Evolutionary conservation across 164 flowering plant species (phyloP).

Genomic region (Liriodendron chinense): DNA sequence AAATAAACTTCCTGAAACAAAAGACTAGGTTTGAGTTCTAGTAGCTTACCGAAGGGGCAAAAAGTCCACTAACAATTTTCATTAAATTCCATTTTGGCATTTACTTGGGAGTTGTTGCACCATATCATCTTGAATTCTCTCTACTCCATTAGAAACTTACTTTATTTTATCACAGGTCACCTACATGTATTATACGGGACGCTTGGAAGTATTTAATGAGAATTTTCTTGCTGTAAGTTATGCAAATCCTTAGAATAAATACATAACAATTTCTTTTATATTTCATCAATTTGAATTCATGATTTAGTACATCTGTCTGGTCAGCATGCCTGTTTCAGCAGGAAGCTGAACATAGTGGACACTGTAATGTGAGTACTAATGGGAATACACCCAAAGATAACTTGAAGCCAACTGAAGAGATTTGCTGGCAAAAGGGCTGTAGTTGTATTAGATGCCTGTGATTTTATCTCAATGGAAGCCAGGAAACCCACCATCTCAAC

Average conservation of each 20-base stretch:
- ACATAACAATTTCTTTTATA: not conserved
- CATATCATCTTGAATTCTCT: not conserved
- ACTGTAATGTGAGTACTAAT: not conserved
- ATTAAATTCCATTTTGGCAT: not conserved
- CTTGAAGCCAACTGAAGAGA: not conserved
- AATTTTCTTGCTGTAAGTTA: conserved; percentile 84
- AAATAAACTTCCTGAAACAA: not conserved
- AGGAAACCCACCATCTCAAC: not conserved
- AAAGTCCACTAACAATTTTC: not conserved
- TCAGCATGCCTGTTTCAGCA: too few relatives aligned
- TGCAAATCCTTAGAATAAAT: not conserved
- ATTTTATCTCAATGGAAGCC: not conserved
- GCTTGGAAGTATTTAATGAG: conserved; percentile 93
- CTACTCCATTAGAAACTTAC: not conserved
- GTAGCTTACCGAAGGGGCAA: not conserved
- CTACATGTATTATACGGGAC: conserved; percentile 99
- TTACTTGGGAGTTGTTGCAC: not conserved
- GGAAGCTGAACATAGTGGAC: not conserved
- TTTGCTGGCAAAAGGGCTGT: not conserved
- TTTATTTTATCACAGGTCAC: conserved; percentile 56
- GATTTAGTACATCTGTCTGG: not conserved
- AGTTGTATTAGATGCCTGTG: not conserved
- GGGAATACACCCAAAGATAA: too few relatives aligned
- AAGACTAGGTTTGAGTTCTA: not conserved
- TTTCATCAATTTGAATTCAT: not conserved